Percentiles rank a stretch among this genome's conserved stretches.
phyloP scores from a whole-genome alignment of 331 rosid genomes.

The Dryas integrifolia region DNA sequence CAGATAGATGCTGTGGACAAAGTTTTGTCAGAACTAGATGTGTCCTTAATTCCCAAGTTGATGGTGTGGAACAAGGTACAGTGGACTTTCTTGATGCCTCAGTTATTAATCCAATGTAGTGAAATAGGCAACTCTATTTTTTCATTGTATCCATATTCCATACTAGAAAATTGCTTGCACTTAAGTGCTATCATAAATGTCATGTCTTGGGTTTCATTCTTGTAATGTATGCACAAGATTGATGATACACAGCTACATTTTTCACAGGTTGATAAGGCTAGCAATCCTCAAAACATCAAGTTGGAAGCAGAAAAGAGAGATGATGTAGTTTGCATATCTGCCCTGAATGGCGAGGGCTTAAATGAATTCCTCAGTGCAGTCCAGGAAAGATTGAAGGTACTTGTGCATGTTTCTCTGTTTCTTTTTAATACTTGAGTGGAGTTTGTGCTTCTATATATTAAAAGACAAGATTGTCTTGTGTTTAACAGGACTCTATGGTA shows the following conservation, averaged over 20 bases:
- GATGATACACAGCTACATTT: conserved; percentile 12
- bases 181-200: not conserved
- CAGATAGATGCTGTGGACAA: conserved; percentile 96
- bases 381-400: conserved; percentile 81
- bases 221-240: conserved; percentile 9
- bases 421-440: conserved; percentile 10
- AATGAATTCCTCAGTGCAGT: conserved; percentile 70
- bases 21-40: conserved; percentile 80
- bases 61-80: conserved; percentile 95
- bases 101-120: conserved; percentile 11
- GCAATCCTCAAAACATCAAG: conserved; percentile 56
- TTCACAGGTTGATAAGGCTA: conserved; percentile 72
- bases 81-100: conserved; percentile 2
- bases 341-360: conserved; percentile 69
- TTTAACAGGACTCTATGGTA: conserved; percentile 77
- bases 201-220: conserved; percentile 6
- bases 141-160: not conserved
- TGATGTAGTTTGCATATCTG: conserved; percentile 82
- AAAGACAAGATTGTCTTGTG: conserved; percentile 17
- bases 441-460: conserved; percentile 1
- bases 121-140: not conserved
- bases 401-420: conserved; percentile 14
- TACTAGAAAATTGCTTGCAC: not conserved
- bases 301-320: conserved; percentile 71
- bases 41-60: conserved; percentile 73